Evolutionary conservation across 805 yeast species (phyloP).

Genomic region (Cyberlindnera mrakii): DNA sequence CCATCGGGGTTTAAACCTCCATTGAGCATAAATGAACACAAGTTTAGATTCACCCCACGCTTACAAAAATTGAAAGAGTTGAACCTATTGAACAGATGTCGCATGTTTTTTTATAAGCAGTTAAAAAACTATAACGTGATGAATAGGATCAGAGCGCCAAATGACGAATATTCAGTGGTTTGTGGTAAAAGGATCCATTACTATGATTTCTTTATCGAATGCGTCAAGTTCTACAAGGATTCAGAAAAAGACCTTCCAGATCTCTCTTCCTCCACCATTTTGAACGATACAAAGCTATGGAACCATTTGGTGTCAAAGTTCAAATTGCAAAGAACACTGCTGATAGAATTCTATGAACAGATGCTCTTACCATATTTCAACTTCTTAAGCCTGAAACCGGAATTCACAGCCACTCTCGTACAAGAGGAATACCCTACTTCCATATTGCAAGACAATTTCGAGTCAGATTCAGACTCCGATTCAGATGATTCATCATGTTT

Average conservation of each 20-base stretch:
- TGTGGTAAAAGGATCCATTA: constrained; percentile 21
- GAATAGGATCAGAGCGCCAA: constrained; percentile 20
- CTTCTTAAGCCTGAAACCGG: constrained; percentile 23
- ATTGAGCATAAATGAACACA: constrained; percentile 43
- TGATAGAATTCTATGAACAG: constrained; percentile 20
- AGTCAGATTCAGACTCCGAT: constrained; percentile 15
- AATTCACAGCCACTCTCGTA: constrained; percentile 18
- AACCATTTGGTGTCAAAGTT: constrained; percentile 12
- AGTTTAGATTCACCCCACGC: constrained; percentile 63
- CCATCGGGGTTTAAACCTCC: constrained; percentile 48
- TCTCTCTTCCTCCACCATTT: constrained; percentile 8
- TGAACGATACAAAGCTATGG: constrained; percentile 25
- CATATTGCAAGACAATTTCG: constrained; percentile 18
- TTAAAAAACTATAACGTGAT: constrained; percentile 50
- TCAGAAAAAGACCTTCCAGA: constrained; percentile 1
- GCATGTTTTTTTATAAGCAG: constrained; percentile 57
- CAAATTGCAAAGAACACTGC: constrained; percentile 3
- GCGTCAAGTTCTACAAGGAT: constrained; percentile 22
- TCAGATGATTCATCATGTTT: constrained; percentile 35
- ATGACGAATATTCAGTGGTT: background rate
- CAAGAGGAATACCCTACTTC: constrained; percentile 28
- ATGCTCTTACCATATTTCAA: constrained; percentile 28
- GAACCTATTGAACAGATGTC: constrained; percentile 54
- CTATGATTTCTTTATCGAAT: constrained; percentile 34
- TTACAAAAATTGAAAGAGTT: constrained; percentile 63